Conservation (phyloP, 2,329 filamentous ascomycete genomes). For the Hymenoscyphus salicellus region DNA sequence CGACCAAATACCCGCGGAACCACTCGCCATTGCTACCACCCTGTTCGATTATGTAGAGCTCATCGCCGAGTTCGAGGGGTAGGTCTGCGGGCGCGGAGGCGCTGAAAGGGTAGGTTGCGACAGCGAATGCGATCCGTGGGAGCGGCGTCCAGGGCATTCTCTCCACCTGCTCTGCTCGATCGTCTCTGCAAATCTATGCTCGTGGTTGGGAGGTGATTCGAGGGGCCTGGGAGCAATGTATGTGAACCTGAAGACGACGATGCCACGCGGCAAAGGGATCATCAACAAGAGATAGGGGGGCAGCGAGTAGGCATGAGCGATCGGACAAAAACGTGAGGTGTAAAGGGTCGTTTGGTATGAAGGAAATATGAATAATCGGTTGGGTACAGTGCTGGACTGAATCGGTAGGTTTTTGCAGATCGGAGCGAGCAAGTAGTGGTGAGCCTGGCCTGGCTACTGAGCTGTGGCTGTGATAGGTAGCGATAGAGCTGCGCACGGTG, state of each 20-base stretch:
- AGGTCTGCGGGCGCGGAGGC: conserved; percentile 85
- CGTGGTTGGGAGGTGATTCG: neutral
- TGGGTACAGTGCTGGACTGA: neutral
- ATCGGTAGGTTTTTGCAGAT: neutral
- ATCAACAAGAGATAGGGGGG: neutral
- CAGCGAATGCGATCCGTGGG: conserved; percentile 94
- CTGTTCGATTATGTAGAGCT: conserved; percentile 97
- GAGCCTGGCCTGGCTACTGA: neutral
- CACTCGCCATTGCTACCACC: conserved; percentile 80
- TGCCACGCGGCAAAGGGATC: neutral
- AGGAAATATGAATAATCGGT: neutral
- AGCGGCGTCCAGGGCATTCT: conserved; percentile 94
- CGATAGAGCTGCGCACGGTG: neutral
- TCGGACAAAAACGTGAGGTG: neutral
- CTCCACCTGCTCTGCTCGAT: conserved; percentile 6
- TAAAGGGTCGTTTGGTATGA: neutral
- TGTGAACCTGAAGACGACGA: neutral
- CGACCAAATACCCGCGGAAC: conserved; percentile 93
- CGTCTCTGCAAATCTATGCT: neutral
- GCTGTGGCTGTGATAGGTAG: neutral
- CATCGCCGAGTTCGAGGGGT: conserved; percentile 94
- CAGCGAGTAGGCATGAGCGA: neutral
- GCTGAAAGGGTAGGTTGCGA: conserved; percentile 91
- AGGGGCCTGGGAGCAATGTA: neutral
- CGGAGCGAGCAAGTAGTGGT: neutral